phyloP scores from a whole-genome alignment of 805 yeast species.

The Jamesozyma piceae region DNA sequence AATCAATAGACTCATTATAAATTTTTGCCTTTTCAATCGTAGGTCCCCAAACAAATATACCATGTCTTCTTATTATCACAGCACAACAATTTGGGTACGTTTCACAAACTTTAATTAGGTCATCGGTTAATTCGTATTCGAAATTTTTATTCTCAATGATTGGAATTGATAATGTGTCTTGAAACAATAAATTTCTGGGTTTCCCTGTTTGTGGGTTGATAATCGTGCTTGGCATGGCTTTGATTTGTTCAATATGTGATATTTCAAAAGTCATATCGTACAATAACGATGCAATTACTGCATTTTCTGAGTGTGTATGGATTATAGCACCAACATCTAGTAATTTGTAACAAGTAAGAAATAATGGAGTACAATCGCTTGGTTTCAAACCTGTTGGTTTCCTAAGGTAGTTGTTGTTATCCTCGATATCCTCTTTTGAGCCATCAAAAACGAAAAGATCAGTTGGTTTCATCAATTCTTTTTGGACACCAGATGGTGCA shows the following conservation, averaged over 20 bases:
- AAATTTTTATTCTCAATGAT: constrained; percentile 85
- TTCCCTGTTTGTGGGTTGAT: constrained; percentile 35
- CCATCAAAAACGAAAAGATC: constrained; percentile 71
- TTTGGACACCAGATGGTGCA: constrained; percentile 95
- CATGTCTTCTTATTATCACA: constrained; percentile 84
- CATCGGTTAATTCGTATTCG: constrained; percentile 71
- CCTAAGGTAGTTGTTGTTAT: constrained; percentile 27
- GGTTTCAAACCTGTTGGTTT: constrained; percentile 67
- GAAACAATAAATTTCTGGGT: constrained; percentile 56
- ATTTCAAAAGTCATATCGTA: constrained; percentile 66
- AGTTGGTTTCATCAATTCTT: constrained; percentile 73
- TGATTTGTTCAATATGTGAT: constrained; percentile 80
- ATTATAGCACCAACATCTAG: constrained; percentile 85
- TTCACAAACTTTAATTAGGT: constrained; percentile 53
- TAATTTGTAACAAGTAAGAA: constrained; percentile 57
- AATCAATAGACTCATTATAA: constrained; percentile 87
- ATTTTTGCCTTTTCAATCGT: constrained; percentile 87
- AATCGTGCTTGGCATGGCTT: constrained; percentile 69
- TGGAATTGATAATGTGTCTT: constrained; percentile 73
- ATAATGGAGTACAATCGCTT: constrained; percentile 89
- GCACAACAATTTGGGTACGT: constrained; percentile 77
- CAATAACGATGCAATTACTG: constrained; percentile 70
- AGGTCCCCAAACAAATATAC: constrained; percentile 95
- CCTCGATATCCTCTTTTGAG: constrained; percentile 23
- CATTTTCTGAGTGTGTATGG: constrained; percentile 87